Percentiles rank a stretch among this genome's conserved stretches.
Conservation (phyloP, 306 rosid genomes). For the Biancaea sappan region DNA sequence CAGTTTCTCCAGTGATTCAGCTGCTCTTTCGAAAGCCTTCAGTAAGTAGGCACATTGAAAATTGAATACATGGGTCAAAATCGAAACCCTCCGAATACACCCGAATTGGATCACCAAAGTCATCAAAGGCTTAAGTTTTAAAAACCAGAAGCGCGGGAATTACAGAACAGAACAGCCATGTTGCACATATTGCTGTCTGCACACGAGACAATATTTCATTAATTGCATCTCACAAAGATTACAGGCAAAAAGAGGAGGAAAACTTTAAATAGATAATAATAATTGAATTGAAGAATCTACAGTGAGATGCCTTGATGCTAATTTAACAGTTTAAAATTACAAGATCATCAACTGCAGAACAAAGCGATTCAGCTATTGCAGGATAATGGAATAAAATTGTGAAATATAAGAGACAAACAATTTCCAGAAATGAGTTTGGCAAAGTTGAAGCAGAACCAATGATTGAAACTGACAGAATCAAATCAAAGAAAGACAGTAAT, state of each 20-base stretch:
- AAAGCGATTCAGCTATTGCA: not conserved
- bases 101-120: not conserved
- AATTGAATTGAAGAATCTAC: not conserved
- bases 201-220: not conserved
- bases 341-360: not conserved
- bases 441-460: not conserved
- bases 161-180: conserved; percentile 89
- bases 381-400: not conserved
- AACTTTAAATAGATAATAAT: not conserved
- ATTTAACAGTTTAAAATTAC: not conserved
- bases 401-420: not conserved
- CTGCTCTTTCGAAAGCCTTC: conserved; percentile 91
- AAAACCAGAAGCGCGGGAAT: conserved; percentile 88
- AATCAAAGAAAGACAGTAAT: not conserved
- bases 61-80: conserved; percentile 6
- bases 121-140: not conserved
- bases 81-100: conserved; percentile 6
- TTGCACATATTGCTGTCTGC: conserved; percentile 76
- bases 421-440: not conserved
- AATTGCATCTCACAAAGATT: not conserved
- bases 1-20: conserved; percentile 86
- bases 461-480: not conserved
- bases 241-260: not conserved
- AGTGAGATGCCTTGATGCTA: not conserved
- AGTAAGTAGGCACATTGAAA: conserved; percentile 16